Evolutionary conservation across 106 monocot genomes (phyloP).

Genomic region (Ottelia alismoides): DNA sequence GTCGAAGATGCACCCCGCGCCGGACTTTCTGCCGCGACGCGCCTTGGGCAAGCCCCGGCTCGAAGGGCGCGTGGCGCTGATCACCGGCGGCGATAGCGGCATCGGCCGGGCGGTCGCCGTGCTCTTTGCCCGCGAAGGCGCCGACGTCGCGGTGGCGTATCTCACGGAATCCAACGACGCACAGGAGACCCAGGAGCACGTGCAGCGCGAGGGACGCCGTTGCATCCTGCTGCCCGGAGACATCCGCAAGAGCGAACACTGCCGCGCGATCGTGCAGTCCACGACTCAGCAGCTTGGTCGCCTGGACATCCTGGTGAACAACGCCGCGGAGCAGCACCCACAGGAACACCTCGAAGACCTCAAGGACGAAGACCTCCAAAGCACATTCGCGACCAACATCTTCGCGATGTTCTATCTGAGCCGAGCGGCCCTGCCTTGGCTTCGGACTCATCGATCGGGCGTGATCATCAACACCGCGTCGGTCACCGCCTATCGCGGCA

Average conservation of each 20-base stretch:
- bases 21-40: too few relatives aligned
- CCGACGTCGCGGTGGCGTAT: constrained; percentile 63
- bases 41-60: too few relatives aligned
- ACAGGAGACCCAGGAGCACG: constrained; percentile 25
- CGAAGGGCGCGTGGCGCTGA: constrained; percentile 59
- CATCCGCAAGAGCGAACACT: constrained; percentile 44
- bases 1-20: too few relatives aligned
- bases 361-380: constrained; percentile 35
- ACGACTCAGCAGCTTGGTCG: constrained; percentile 22
- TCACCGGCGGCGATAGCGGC: constrained; percentile 72
- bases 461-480: too few relatives aligned
- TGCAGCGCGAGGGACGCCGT: constrained; percentile 16
- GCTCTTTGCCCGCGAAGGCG: constrained; percentile 49
- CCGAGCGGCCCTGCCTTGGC: too few relatives aligned
- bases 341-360: constrained; percentile 16
- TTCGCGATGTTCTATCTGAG: too few relatives aligned
- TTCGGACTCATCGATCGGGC: too few relatives aligned
- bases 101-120: constrained; percentile 57
- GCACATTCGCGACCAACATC: constrained; percentile 58
- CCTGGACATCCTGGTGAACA: constrained; percentile 68
- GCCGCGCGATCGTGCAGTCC: constrained; percentile 27
- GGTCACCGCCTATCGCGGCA: too few relatives aligned
- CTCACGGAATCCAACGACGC: constrained; percentile 52
- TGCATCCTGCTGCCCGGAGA: constrained; percentile 46
- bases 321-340: constrained; percentile 51